These are phyloP conservation scores for Hypoxylon trugodes DNA, from an alignment of 495 filamentous ascomycete genomes.

Conservation along the genomic window DNA sequence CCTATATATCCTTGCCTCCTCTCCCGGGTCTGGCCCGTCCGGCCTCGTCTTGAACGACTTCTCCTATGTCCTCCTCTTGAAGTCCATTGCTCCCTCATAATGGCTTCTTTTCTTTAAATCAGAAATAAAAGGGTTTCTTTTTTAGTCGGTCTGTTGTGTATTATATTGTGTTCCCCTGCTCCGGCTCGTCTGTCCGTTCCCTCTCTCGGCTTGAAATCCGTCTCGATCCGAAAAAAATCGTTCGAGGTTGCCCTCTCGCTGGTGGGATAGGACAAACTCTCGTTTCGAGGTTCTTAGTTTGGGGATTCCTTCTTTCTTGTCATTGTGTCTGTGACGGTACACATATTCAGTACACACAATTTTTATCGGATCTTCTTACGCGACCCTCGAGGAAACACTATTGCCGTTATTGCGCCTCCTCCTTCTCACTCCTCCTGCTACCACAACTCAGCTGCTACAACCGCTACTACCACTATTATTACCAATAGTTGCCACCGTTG, in stretches of 20 bases:
- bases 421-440: too few species aligned
- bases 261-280: slow-evolving; percentile 35
- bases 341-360: slow-evolving; percentile 19
- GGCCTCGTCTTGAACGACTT: slow-evolving; percentile 43
- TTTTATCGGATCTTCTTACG: slow-evolving; percentile 26
- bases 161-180: slow-evolving; percentile 40
- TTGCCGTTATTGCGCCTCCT: background rate
- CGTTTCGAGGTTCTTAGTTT: slow-evolving; percentile 23
- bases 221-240: slow-evolving; percentile 25
- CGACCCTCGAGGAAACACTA: slow-evolving; percentile 4
- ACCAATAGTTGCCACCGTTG: slow-evolving; percentile 38
- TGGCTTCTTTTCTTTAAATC: slow-evolving; percentile 58
- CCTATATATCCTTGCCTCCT: slow-evolving; percentile 57
- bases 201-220: slow-evolving; percentile 24
- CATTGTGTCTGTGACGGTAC: slow-evolving; percentile 14
- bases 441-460: too few species aligned
- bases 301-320: slow-evolving; percentile 41
- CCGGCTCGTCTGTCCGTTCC: slow-evolving; percentile 44
- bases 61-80: slow-evolving; percentile 46
- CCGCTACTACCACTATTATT: too few species aligned
- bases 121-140: slow-evolving; percentile 41
- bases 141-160: slow-evolving; percentile 44
- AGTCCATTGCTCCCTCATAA: slow-evolving; percentile 49
- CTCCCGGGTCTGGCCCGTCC: slow-evolving; percentile 52
- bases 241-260: slow-evolving; percentile 21